phyloP scores from a whole-genome alignment of 2,329 filamentous ascomycete species.

The Epichloe baconii region DNA sequence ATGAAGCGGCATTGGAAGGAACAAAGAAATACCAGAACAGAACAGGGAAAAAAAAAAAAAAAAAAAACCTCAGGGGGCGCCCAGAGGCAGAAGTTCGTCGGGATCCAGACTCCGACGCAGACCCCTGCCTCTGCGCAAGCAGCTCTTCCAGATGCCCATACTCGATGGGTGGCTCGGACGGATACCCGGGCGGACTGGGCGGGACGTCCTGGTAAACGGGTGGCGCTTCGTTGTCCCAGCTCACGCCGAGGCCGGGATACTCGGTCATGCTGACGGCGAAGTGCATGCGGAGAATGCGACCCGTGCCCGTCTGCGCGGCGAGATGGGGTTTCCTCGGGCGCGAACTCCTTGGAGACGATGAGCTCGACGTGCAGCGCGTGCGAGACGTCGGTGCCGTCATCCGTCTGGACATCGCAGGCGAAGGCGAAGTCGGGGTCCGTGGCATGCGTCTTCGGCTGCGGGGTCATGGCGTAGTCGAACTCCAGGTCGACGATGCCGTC shows the following conservation, averaged over 20 bases:
- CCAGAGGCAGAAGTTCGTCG: conserved; percentile 1
- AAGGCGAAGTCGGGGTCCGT: conserved; percentile 50
- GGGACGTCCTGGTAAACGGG: conserved; percentile 92
- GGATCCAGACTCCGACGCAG: conserved; percentile 1
- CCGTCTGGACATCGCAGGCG: conserved; percentile 64
- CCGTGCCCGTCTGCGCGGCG: conserved; percentile 76
- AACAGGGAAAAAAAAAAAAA: not conserved
- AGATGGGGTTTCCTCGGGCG: conserved; percentile 52
- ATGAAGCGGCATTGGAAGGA: not conserved
- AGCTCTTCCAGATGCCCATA: conserved; percentile 26
- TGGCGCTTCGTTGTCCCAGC: conserved; percentile 93
- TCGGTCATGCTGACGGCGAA: conserved; percentile 76
- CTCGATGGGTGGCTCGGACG: conserved; percentile 20
- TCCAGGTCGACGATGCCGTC: conserved; percentile 47
- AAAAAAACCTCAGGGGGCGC: not conserved
- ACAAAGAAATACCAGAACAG: not conserved
- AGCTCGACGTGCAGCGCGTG: conserved; percentile 86
- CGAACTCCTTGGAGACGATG: conserved; percentile 86
- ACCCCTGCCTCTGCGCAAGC: conserved; percentile 12
- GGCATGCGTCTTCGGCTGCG: conserved; percentile 28
- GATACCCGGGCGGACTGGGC: conserved; percentile 65
- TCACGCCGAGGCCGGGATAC: conserved; percentile 74
- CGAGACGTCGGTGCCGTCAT: conserved; percentile 62
- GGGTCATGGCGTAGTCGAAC: conserved; percentile 38
- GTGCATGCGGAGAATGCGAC: conserved; percentile 83